Evolutionary conservation across 345 rosid genomes (phyloP).

Genomic region (Eutrema japonicum): DNA sequence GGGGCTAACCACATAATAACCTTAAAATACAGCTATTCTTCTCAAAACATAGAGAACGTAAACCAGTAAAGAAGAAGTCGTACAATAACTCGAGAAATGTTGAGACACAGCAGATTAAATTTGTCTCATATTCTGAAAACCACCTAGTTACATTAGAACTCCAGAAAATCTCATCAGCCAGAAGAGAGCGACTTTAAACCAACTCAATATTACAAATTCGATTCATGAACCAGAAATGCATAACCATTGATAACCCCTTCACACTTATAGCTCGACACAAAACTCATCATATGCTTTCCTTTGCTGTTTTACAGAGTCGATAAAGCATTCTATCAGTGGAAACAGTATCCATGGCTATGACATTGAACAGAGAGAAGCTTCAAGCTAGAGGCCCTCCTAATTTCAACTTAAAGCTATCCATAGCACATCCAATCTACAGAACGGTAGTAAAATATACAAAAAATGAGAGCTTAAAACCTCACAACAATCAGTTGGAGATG

Average conservation of each 20-base stretch:
- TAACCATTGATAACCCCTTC: conserved; percentile 14
- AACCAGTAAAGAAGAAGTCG: not conserved
- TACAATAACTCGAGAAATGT: not conserved
- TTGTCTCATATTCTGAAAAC: not conserved
- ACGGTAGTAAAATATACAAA: not conserved
- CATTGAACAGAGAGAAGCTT: conserved; percentile 22
- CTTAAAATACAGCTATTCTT: conserved; percentile 16
- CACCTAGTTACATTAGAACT: not conserved
- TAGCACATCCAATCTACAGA: conserved; percentile 1
- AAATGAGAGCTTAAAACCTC: conserved; percentile 4
- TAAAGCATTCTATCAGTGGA: conserved; percentile 20
- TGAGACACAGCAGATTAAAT: conserved; percentile 18
- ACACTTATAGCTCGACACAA: not conserved
- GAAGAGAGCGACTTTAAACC: not conserved
- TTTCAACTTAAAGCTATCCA: conserved; percentile 9
- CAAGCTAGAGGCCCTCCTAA: conserved; percentile 20
- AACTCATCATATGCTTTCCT: conserved; percentile 2
- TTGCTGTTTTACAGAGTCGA: not conserved
- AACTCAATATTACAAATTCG: conserved; percentile 21
- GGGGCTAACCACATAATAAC: conserved; percentile 6
- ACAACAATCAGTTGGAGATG: not conserved
- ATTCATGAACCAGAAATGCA: conserved; percentile 2
- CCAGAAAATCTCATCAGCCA: not conserved
- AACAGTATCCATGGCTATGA: conserved; percentile 11
- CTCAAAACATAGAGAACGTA: not conserved